These are phyloP conservation scores for Beauveria sp. DNA, from an alignment of 2,329 filamentous ascomycete species.

Conservation along the genomic window DNA sequence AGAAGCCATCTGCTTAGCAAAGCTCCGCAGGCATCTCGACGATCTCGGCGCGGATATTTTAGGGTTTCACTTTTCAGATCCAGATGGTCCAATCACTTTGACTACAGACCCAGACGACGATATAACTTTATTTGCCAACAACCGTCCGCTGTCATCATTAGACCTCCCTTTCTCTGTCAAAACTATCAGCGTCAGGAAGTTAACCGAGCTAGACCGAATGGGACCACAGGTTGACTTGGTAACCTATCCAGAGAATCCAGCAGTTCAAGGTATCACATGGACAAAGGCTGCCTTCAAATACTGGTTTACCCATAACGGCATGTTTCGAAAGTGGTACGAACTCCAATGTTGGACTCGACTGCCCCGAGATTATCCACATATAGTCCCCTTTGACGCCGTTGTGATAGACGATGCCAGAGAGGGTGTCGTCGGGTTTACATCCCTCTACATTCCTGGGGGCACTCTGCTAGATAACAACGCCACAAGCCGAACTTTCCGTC, in stretches of 20 bases:
- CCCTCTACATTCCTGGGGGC: slow-evolving; percentile 23
- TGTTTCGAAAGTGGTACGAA: slow-evolving; percentile 24
- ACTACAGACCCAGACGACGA: slow-evolving; percentile 21
- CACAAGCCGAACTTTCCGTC: slow-evolving; percentile 23
- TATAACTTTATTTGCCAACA: slow-evolving; percentile 19
- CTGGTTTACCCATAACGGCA: slow-evolving; percentile 20
- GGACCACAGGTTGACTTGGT: slow-evolving; percentile 22
- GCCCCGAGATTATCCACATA: slow-evolving; percentile 22
- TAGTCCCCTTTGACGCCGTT: slow-evolving; percentile 26
- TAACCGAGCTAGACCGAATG: slow-evolving; percentile 23
- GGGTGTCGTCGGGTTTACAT: slow-evolving; percentile 29
- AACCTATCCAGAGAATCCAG: slow-evolving; percentile 15
- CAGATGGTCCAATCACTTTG: slow-evolving; percentile 12
- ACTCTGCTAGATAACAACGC: slow-evolving; percentile 21
- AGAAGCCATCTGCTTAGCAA: slow-evolving; percentile 1
- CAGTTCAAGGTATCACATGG: slow-evolving; percentile 4
- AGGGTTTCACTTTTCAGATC: slow-evolving; percentile 8
- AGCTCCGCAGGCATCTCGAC: slow-evolving; percentile 5
- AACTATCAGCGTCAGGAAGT: slow-evolving; percentile 16
- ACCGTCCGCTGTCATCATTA: slow-evolving; percentile 6
- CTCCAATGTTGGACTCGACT: slow-evolving; percentile 27
- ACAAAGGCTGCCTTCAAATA: slow-evolving; percentile 26
- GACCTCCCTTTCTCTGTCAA: slow-evolving; percentile 16
- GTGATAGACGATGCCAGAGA: slow-evolving; percentile 26
- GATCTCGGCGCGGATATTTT: slow-evolving; percentile 4